phyloP scores from a whole-genome alignment of 1,284 basidiomycete species.

The Pyrrhoderma noxium region DNA sequence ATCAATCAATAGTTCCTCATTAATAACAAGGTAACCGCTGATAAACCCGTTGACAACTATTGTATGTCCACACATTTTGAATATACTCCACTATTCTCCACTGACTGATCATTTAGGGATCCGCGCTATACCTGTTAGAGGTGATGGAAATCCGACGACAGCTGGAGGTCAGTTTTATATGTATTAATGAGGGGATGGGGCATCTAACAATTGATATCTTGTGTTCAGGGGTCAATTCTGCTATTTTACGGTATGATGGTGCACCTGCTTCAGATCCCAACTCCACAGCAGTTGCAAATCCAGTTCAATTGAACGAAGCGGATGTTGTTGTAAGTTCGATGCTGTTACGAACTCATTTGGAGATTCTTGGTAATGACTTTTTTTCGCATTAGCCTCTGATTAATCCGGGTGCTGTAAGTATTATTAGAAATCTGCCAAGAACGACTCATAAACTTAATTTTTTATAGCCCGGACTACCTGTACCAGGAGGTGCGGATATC shows the following conservation, averaged over 20 bases:
- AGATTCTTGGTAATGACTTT: background rate
- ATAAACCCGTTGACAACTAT: slow-evolving; percentile 34
- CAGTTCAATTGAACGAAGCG: slow-evolving; percentile 25
- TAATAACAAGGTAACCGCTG: slow-evolving; percentile 25
- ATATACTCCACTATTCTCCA: background rate
- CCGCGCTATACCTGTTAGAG: slow-evolving; percentile 16
- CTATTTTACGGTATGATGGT: slow-evolving; percentile 36
- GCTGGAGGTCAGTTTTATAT: slow-evolving; percentile 13
- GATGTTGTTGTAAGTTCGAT: slow-evolving; percentile 27
- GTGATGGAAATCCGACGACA: slow-evolving; percentile 21
- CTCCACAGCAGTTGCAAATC: slow-evolving; percentile 21
- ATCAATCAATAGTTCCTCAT: background rate
- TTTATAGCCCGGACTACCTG: slow-evolving; percentile 29
- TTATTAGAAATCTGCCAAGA: background rate
- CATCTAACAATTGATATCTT: slow-evolving; percentile 15
- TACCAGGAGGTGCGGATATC: slow-evolving; percentile 31
- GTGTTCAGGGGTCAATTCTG: slow-evolving; percentile 28
- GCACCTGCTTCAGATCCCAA: slow-evolving; percentile 30
- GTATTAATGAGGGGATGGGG: background rate
- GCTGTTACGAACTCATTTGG: slow-evolving; percentile 9
- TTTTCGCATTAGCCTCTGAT: slow-evolving; percentile 9
- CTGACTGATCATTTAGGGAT: slow-evolving; percentile 19
- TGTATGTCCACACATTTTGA: slow-evolving; percentile 23
- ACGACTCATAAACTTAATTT: too few relatives aligned
- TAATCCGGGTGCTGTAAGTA: slow-evolving; percentile 18